Base-by-base conservation (phyloP, 179 eudicot species). In the Heliamphora pulchella region DNA sequence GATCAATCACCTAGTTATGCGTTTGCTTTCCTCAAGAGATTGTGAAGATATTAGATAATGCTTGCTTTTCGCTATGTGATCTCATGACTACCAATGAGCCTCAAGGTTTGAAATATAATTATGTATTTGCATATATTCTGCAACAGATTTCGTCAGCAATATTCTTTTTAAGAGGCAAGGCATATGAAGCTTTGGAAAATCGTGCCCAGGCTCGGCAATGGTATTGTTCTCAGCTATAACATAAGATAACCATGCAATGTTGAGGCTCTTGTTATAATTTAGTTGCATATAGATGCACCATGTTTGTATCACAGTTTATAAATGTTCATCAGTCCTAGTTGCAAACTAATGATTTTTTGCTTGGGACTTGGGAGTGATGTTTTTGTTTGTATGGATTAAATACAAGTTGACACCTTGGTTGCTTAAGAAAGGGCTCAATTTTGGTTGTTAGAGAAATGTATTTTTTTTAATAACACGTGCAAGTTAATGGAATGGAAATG, bases 141-240 rank as follows among this genome's bases (percentile, higher is more conserved):
- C 76, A 61, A 71, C 90, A 94, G 99, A 94, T 94, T 63, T 84
- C 87, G 43, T 93, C 99, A 41, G 99, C 99, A 62, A 94, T 90
- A 88, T 94, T 93, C 83, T 96, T 94, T 80, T 83, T 96, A 71
- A 88, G 98, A 85, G 99, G 98, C 83, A 96, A 93, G 86, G 99
- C 99, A 61, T 96, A 89, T 69, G 98, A 91, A 85, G 99, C 99
- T 78, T 79, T 94, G 73, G 96, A 96, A 84, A 96, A 96, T 82
- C 98, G 99, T 82, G 84, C 88, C 65, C 98, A 96, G 87, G 99
- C 99, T 73, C 91, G 94, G 41, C 88, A 87, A 68, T 96, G 99
- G 99, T 96, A 81, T 31, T 82, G 97, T 85, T 50, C 74, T 79
- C 7, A 44, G 18, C 55, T 66, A 39, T 15, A 1, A 18, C 62